Evolutionary conservation across 768 basidiomycete genomes (phyloP), one percentile per base, ranked within the genome.

Genomic region (Lyophyllum shimeji): DNA sequence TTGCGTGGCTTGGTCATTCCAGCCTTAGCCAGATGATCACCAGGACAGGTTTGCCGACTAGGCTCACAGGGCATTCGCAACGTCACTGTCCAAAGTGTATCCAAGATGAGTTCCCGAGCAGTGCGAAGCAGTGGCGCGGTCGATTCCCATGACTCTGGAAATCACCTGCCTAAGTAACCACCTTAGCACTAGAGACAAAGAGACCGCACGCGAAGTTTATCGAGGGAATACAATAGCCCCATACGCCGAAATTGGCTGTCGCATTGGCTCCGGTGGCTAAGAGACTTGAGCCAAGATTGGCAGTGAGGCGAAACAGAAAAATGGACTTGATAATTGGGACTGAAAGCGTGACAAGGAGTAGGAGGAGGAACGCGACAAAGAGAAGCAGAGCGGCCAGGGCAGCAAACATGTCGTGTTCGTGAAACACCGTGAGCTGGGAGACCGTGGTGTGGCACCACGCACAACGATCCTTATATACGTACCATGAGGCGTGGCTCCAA

Each of bases 301-400:
- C 74, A 24, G 73, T 61, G 48, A 86, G 72, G 39, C 74, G 70
- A 64, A 87, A 82, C 48, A 86, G 74, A 69, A 76, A 83, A 47
- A 88, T 80, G 55, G 72, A 65, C 64, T 74, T 60, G 73, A 82
- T 80, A 65, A 86, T 80, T 15, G 85, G 85, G 18, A 78, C 76
- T 8, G 85, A 86, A 49, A 87, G 75, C 21, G 84, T 81, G 33
- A n/a, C n/a, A n/a, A n/a, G n/a, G n/a, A 89, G 76, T 25, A 88
- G 72, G 27, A 88, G 75, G 34, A 88, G 59, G 64, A 84, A 87
- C 3, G 82, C 82, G 25, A 76, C 63, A 64, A 83, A 76, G 56
- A 78, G 60, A 40, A 83, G 66, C 43, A 80, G 57, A 42, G 82
- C 72, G 2, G 76, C 64, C 21, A 80, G 50, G 15, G 68, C 56